phyloP scores from a whole-genome alignment of 768 basidiomycete species.

The Macrolepiota dolichaula region DNA sequence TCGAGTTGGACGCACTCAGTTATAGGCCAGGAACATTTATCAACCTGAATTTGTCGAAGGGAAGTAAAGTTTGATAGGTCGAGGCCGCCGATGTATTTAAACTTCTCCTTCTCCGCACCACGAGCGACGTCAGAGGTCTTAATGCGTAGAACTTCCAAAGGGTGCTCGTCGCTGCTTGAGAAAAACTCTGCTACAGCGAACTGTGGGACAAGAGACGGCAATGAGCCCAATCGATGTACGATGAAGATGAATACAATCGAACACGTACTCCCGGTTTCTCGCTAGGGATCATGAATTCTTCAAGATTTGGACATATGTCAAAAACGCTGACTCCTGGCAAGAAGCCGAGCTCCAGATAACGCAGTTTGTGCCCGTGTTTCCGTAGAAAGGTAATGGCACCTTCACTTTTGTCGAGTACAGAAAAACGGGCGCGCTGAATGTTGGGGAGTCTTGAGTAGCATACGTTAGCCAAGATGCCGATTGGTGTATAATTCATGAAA shows the following conservation, averaged over 20 bases:
- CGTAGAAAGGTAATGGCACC: not conserved
- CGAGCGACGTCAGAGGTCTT: not conserved
- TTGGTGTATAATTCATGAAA: not conserved
- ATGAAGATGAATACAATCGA: not conserved
- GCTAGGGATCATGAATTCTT: not conserved
- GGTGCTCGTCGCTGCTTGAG: slow-evolving; percentile 3
- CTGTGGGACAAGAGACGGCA: not conserved
- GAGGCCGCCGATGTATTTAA: slow-evolving; percentile 5
- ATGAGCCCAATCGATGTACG: not conserved
- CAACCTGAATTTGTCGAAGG: not conserved
- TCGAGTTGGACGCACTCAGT: not conserved
- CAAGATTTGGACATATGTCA: slow-evolving; percentile 1
- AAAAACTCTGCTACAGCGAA: slow-evolving; percentile 7
- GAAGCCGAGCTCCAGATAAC: not conserved
- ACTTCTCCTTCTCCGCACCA: slow-evolving; percentile 4
- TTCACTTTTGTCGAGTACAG: not conserved
- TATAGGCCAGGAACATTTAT: not conserved
- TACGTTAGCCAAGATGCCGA: not conserved
- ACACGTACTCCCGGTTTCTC: slow-evolving; percentile 7
- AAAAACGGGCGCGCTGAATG: not conserved
- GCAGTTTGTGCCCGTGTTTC: not conserved
- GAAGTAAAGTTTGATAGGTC: slow-evolving; percentile 7
- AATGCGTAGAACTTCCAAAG: not conserved
- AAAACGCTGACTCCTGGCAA: slow-evolving; percentile 7
- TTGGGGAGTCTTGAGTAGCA: not conserved